phyloP scores from a whole-genome alignment of 495 filamentous ascomycete genomes.

The Elasticomyces elasticus region DNA sequence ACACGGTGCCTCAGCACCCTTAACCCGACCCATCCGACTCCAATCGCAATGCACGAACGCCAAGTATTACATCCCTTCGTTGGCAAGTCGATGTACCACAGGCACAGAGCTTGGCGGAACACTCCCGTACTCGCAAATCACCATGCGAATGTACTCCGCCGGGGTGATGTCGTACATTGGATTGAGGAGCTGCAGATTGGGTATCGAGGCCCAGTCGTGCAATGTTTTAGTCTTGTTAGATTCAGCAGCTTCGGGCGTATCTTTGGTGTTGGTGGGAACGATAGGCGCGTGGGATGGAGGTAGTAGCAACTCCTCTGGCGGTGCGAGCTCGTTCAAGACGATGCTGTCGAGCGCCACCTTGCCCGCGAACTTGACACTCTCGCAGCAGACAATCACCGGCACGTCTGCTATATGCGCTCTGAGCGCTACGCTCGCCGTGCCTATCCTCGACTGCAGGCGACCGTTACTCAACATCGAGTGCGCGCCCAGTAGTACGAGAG shows the following conservation, averaged over 20 bases:
- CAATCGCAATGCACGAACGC: neutral
- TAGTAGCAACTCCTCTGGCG: slow-evolving; percentile 49
- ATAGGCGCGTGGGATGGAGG: slow-evolving; percentile 20
- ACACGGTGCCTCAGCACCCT: too few species aligned
- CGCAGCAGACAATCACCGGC: slow-evolving; percentile 83
- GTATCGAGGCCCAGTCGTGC: slow-evolving; percentile 49
- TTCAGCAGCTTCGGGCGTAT: slow-evolving; percentile 24
- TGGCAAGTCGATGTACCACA: slow-evolving; percentile 43
- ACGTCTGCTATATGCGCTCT: slow-evolving; percentile 62
- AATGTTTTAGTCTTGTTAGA: slow-evolving; percentile 27
- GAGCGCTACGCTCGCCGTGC: slow-evolving; percentile 83
- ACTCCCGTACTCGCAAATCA: slow-evolving; percentile 84
- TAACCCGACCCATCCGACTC: too few species aligned
- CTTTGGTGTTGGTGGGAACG: slow-evolving; percentile 32
- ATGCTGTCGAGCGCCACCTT: slow-evolving; percentile 82
- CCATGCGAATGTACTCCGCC: slow-evolving; percentile 75
- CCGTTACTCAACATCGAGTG: slow-evolving; percentile 89
- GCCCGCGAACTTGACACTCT: slow-evolving; percentile 93
- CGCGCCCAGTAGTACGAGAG: slow-evolving; percentile 76
- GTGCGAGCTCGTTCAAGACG: slow-evolving; percentile 83
- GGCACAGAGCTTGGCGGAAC: slow-evolving; percentile 78
- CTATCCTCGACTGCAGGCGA: slow-evolving; percentile 72
- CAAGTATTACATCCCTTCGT: slow-evolving; percentile 14
- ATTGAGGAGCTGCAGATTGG: slow-evolving; percentile 63
- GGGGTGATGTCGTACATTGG: slow-evolving; percentile 91